phyloP scores from a whole-genome alignment of 2,329 filamentous ascomycete genomes.

The Fusarium heterosporum region DNA sequence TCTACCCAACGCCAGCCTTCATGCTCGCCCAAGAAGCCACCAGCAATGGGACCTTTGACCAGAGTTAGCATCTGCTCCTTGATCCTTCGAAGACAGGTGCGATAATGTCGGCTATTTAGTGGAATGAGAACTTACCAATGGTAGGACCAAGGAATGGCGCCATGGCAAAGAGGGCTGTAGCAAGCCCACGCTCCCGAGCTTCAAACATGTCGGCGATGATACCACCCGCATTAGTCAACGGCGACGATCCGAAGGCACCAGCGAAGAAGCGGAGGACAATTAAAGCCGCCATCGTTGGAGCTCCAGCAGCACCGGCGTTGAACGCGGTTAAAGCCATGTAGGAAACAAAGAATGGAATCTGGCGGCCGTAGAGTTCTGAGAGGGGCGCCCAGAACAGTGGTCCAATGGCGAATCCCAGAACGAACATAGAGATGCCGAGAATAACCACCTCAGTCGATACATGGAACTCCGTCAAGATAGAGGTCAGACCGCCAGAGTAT shows the following conservation, averaged over 20 bases:
- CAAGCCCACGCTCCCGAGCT: conserved; percentile 65
- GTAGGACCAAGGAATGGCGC: conserved; percentile 73
- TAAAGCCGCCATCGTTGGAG: conserved; percentile 68
- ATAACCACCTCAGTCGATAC: conserved; percentile 65
- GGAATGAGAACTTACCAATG: conserved; percentile 53
- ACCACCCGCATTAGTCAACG: conserved; percentile 72
- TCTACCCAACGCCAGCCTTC: conserved; percentile 74
- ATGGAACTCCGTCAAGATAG: conserved; percentile 67
- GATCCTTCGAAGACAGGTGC: background rate
- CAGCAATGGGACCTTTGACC: conserved; percentile 66
- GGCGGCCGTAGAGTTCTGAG: conserved; percentile 71
- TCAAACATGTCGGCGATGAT: conserved; percentile 73
- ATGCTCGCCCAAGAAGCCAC: conserved; percentile 70
- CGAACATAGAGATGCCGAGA: conserved; percentile 73
- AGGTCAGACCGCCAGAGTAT: conserved; percentile 67
- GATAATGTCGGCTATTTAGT: background rate
- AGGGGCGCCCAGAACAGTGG: conserved; percentile 75
- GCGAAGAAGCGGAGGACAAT: conserved; percentile 77
- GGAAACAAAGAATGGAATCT: conserved; percentile 69
- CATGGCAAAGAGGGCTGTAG: conserved; percentile 69
- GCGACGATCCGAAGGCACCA: conserved; percentile 71
- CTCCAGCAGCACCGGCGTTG: conserved; percentile 68
- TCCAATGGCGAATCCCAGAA: conserved; percentile 71
- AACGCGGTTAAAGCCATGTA: conserved; percentile 70
- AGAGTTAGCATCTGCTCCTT: background rate